Base-by-base conservation (phyloP, 176 grass and related monocot species). In the Bromus sterilis region DNA sequence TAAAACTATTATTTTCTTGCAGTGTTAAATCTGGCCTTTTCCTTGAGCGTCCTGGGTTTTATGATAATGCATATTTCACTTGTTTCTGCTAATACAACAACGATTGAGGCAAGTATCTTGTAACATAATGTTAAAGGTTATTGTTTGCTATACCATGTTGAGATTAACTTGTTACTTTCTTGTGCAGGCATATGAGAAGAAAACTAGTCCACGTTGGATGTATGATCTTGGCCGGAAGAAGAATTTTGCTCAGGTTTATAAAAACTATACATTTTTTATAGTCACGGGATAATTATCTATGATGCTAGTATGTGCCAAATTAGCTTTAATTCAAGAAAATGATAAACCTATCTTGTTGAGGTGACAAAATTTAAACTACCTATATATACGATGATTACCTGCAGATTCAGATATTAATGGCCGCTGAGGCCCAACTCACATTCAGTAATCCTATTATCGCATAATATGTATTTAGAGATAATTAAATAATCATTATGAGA, bases 1-100 rank as follows among this genome's bases (percentile, higher is more conserved):
- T 84, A 48, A 83, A 81, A 56, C 36, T 56, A 21, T 29, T 77
- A 20, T 34, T 85, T 85, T 37, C 8, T 82, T 94, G 62, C 88
- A 97, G 94, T 97, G 71, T 87, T 97, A 84, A 97, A 97, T 85
- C 80, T 97, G 31, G 91, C 94, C 15, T 97, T 97, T 83, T 53
- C 94, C 29, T 93, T 97, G 73, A 97, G 94, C 65, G 89, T 95
- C 84, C 72, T 97, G 53, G 94, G 94, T 44, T 97, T 97, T 89
- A 90, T 97, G 83, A 91, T 97, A 81, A 97, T 97, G 94, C 94
- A 97, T 75, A 84, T 97, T 62, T 97, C 94, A 20, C 83, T 97
- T 80, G 91, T 97, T 86, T 87, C 89, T 83, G 89, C 76, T 12
- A 73, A 73, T 32, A 73, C 70, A 32, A 73, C 70, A 80, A 97